phyloP scores from a whole-genome alignment of 257 asterid species.

The Solanum etuberosum region DNA sequence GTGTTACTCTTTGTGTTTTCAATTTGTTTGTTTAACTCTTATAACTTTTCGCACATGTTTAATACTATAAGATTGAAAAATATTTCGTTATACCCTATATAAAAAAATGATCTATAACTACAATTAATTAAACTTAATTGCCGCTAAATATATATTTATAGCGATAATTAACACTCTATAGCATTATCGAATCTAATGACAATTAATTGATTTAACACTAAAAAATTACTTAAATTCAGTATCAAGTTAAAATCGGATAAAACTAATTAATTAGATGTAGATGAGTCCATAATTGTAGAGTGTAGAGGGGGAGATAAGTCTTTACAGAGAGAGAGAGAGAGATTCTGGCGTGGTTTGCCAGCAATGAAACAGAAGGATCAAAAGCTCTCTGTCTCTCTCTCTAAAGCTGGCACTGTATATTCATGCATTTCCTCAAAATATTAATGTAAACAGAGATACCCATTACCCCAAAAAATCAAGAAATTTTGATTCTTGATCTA shows the following conservation, averaged over 20 bases:
- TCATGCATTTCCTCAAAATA: background rate
- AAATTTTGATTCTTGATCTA: conserved; percentile 21
- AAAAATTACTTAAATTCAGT: too few species aligned
- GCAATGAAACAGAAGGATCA: conserved; percentile 11
- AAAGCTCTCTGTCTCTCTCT: background rate
- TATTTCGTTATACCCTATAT: too few species aligned
- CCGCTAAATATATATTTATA: too few species aligned
- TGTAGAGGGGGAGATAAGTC: background rate
- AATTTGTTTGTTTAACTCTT: background rate
- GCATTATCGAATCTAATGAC: background rate
- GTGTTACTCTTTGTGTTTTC: background rate
- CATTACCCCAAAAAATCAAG: background rate
- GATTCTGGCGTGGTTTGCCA: conserved; percentile 20
- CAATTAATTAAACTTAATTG: too few species aligned
- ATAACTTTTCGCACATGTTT: background rate
- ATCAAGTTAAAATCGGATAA: background rate
- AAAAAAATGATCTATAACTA: too few species aligned
- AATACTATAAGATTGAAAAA: too few species aligned
- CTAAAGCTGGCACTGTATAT: conserved; percentile 21
- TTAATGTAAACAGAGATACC: conserved; percentile 7
- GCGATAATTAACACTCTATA: background rate
- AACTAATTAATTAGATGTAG: background rate
- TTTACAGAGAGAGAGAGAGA: background rate
- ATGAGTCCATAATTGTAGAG: background rate
- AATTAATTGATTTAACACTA: background rate